Conservation (phyloP, 2,329 filamentous ascomycete species). For the Neonectria sp. region DNA sequence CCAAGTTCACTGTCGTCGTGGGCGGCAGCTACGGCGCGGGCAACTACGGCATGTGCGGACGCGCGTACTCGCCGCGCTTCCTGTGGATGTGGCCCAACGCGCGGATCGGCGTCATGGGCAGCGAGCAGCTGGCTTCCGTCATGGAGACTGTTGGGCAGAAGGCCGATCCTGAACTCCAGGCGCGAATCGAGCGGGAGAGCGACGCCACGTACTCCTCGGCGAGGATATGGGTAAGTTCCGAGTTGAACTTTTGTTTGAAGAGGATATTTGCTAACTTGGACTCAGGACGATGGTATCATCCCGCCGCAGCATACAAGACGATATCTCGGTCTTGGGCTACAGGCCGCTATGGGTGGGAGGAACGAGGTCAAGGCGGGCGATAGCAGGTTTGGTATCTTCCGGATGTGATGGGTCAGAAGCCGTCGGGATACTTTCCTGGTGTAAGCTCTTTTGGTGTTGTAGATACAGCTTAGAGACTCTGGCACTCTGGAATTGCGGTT, state of each 20-base stretch:
- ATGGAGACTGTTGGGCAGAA: slow-evolving; percentile 95
- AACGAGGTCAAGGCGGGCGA: slow-evolving; percentile 73
- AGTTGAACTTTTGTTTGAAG: not conserved
- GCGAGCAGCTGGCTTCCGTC: slow-evolving; percentile 90
- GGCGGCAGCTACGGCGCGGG: slow-evolving; percentile 93
- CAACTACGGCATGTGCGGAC: slow-evolving; percentile 98
- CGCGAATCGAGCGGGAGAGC: slow-evolving; percentile 90
- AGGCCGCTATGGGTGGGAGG: slow-evolving; percentile 78
- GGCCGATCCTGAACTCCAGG: slow-evolving; percentile 84
- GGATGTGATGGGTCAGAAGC: slow-evolving; percentile 72
- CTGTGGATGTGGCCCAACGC: slow-evolving; percentile 98
- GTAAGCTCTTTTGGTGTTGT: slow-evolving; percentile 14
- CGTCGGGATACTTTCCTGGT: not conserved
- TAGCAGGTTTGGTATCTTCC: slow-evolving; percentile 85
- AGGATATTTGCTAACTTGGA: slow-evolving; percentile 20
- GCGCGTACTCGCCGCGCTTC: slow-evolving; percentile 92
- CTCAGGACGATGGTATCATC: slow-evolving; percentile 84
- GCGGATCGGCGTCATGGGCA: slow-evolving; percentile 96
- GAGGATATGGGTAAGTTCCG: slow-evolving; percentile 81
- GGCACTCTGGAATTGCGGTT: not conserved
- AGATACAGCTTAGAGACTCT: slow-evolving; percentile 1
- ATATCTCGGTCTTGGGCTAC: slow-evolving; percentile 80
- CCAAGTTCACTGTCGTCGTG: slow-evolving; percentile 98
- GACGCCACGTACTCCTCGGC: slow-evolving; percentile 92
- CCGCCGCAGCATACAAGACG: slow-evolving; percentile 81